phyloP scores from a whole-genome alignment of 768 basidiomycete species.

The Mycena galericulata region DNA sequence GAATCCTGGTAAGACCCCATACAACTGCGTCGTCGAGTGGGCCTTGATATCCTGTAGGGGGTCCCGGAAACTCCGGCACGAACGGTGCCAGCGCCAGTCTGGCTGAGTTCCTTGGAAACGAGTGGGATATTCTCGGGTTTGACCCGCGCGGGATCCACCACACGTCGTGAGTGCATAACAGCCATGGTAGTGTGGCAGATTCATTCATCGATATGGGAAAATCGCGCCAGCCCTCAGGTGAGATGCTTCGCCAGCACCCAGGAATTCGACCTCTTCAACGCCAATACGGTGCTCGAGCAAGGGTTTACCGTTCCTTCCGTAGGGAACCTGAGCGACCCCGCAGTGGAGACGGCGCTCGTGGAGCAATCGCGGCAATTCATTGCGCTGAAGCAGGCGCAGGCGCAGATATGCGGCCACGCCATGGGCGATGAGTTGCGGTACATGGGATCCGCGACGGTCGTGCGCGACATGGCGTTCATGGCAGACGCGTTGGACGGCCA shows the following conservation, averaged over 20 bases:
- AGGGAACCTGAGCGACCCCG: conserved; percentile 28
- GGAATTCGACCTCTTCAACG: conserved; percentile 29
- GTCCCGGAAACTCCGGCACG: conserved; percentile 44
- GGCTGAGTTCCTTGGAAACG: conserved; percentile 40
- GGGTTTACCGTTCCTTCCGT: conserved; percentile 36
- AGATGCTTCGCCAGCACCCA: conserved; percentile 31
- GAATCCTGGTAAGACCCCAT: conserved; percentile 43
- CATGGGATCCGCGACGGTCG: conserved; percentile 42
- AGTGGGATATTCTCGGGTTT: conserved; percentile 45
- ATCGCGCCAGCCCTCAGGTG: conserved; percentile 29
- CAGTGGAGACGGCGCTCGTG: conserved; percentile 32
- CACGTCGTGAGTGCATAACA: conserved; percentile 26
- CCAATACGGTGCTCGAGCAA: conserved; percentile 39
- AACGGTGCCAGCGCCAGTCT: conserved; percentile 17
- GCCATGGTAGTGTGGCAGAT: too few relatives aligned
- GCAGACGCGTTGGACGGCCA: conserved; percentile 36
- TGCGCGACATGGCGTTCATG: conserved; percentile 44
- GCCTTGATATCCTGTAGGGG: conserved; percentile 25
- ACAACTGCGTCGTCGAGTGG: not conserved
- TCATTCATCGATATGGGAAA: not conserved
- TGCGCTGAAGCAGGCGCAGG: conserved; percentile 37
- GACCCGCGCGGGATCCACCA: conserved; percentile 44
- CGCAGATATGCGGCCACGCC: conserved; percentile 33
- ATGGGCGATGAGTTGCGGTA: conserved; percentile 40
- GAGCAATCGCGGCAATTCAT: conserved; percentile 36